Percentiles rank a stretch among this genome's conserved stretches.
Evolutionary conservation across 345 rosid species (phyloP).

Genomic region (Corchorus capsularis): DNA sequence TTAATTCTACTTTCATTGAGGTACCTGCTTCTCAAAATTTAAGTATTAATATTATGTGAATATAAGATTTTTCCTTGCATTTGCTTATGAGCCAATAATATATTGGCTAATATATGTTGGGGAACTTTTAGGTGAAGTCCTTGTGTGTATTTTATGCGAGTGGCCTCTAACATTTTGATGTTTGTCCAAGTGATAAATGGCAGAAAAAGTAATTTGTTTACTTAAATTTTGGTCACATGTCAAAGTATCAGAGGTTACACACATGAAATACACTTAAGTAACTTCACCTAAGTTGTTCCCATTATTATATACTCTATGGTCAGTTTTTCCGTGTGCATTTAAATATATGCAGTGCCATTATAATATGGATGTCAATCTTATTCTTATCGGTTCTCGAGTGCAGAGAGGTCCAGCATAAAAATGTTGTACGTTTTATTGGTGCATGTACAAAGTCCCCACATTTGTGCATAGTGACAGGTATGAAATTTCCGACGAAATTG

Average conservation of each 20-base stretch:
- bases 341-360: neutral
- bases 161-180: no score
- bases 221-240: no score
- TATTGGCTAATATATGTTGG: neutral
- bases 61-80: neutral
- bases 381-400: conserved; percentile 22
- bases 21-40: neutral
- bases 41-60: neutral
- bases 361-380: neutral
- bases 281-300: no score
- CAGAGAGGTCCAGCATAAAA: conserved; percentile 66
- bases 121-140: neutral
- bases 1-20: neutral
- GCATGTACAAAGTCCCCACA: conserved; percentile 61
- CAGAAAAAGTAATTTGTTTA: no score
- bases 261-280: no score
- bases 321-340: conserved; percentile 2
- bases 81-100: neutral
- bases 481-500: neutral
- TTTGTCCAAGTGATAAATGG: no score
- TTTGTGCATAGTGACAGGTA: conserved; percentile 77
- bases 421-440: conserved; percentile 72
- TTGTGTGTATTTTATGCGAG: no score
- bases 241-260: no score
- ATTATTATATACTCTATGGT: neutral